Conservation (phyloP, 768 basidiomycete species). For the Lactarius sanguifluus region DNA sequence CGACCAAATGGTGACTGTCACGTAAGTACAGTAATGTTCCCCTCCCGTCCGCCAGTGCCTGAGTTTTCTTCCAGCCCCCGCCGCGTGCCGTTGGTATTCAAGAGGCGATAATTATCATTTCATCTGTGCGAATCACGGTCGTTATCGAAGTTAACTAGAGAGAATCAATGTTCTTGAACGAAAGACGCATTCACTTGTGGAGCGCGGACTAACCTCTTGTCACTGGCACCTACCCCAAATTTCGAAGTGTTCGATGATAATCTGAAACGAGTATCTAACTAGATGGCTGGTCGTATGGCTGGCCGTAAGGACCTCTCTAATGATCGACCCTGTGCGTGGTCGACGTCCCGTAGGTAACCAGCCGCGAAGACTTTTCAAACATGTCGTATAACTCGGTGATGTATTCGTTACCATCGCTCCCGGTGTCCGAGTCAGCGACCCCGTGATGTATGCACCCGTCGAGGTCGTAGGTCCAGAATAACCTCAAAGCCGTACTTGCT, state of each 20-base stretch:
- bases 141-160: no score
- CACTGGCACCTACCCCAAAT: neutral
- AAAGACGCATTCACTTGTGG: neutral
- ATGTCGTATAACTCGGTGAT: no score
- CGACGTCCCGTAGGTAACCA: neutral
- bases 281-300: neutral
- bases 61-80: slow-evolving; percentile 16
- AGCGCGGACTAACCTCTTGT: neutral
- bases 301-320: neutral
- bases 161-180: neutral
- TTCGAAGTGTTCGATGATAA: neutral
- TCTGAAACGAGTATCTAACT: neutral
- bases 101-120: slow-evolving; percentile 16
- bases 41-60: neutral
- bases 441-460: no score
- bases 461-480: no score
- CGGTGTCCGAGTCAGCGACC: no score
- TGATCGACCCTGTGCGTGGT: neutral
- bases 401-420: no score
- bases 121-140: neutral
- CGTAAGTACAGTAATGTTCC: neutral
- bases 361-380: no score
- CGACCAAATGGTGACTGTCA: neutral
- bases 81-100: slow-evolving; percentile 31
- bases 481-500: no score